Percentiles rank a stretch among this genome's conserved stretches.
Evolutionary conservation across 805 yeast genomes (phyloP).

Genomic region (Cyberlindnera subsufficiens): DNA sequence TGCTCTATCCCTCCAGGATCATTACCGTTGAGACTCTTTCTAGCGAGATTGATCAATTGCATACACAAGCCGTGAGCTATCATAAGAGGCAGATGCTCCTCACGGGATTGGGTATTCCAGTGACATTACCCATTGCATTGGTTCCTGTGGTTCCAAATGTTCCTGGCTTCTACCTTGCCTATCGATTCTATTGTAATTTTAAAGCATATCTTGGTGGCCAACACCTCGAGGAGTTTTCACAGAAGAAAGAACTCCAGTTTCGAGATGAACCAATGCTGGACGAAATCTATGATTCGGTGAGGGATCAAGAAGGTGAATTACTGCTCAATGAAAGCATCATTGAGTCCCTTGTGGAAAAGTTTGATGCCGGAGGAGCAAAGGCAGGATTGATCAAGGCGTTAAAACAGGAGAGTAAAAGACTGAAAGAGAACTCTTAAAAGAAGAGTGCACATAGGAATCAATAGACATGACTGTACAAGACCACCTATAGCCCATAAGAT

Average conservation of each 20-base stretch:
- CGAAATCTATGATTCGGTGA: slow-evolving; percentile 18
- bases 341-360: slow-evolving; percentile 36
- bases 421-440: background rate
- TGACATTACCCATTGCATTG: slow-evolving; percentile 73
- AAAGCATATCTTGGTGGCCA: slow-evolving; percentile 72
- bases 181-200: slow-evolving; percentile 78
- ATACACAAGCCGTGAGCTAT: slow-evolving; percentile 36
- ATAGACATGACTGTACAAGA: background rate
- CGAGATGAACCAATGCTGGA: slow-evolving; percentile 27
- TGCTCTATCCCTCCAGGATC: slow-evolving; percentile 44
- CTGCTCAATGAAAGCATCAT: slow-evolving; percentile 41
- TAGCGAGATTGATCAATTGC: slow-evolving; percentile 36
- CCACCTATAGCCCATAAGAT: background rate
- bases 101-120: slow-evolving; percentile 60
- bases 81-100: slow-evolving; percentile 52
- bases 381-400: slow-evolving; percentile 45
- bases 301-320: slow-evolving; percentile 16
- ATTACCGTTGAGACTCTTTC: slow-evolving; percentile 25
- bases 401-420: slow-evolving; percentile 39
- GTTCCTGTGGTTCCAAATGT: slow-evolving; percentile 87
- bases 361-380: slow-evolving; percentile 40
- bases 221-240: slow-evolving; percentile 56
- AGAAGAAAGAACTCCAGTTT: slow-evolving; percentile 33
- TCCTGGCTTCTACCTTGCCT: slow-evolving; percentile 83
- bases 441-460: background rate